Conservation (phyloP, 2,329 filamentous ascomycete genomes). For the Xylaria sp. region DNA sequence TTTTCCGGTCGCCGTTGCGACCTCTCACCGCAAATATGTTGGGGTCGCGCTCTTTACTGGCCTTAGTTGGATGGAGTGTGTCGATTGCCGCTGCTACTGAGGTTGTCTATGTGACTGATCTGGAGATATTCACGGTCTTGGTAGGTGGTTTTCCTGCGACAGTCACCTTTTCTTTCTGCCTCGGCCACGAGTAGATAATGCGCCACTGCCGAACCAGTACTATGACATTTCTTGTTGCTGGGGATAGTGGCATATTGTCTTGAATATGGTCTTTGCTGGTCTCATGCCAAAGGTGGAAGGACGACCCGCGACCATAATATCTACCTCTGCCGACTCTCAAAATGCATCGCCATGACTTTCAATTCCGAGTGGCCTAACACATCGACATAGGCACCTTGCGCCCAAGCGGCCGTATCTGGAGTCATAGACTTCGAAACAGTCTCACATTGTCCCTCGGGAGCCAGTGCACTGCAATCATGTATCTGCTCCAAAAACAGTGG, state of each 20-base stretch:
- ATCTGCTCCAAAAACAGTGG: slow-evolving; percentile 60
- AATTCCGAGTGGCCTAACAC: slow-evolving; percentile 15
- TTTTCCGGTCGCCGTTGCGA: slow-evolving; percentile 30
- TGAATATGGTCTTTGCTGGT: not conserved
- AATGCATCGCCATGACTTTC: not conserved
- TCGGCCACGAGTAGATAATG: not conserved
- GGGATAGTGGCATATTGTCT: too few relatives aligned
- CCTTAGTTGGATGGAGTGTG: slow-evolving; percentile 29
- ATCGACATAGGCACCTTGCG: slow-evolving; percentile 60
- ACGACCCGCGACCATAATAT: not conserved
- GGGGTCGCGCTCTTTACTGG: slow-evolving; percentile 29
- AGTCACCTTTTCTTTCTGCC: not conserved
- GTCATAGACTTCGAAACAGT: slow-evolving; percentile 58
- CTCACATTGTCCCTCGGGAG: slow-evolving; percentile 57
- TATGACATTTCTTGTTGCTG: too few relatives aligned
- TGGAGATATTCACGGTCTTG: slow-evolving; percentile 48
- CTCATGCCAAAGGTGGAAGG: not conserved
- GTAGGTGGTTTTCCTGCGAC: slow-evolving; percentile 39
- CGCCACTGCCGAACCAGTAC: not conserved
- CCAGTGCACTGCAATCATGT: slow-evolving; percentile 61
- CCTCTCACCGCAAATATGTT: slow-evolving; percentile 24
- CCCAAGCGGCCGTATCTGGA: slow-evolving; percentile 57
- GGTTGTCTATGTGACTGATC: slow-evolving; percentile 50
- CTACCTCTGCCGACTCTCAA: not conserved
- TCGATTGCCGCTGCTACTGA: slow-evolving; percentile 40